phyloP scores from a whole-genome alignment of 345 rosid genomes.

The Brassica napus region Da-Ae NC_063437.1:20198001-20198500 shows the following conservation, averaged over 20 bases:
- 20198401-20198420: neutral
- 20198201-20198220: neutral
- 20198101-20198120: neutral
- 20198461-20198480: conserved; percentile 31
- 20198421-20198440: conserved; percentile 26
- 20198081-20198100: neutral
- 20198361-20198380: conserved; percentile 1
- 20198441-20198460: conserved; percentile 21
- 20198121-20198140: neutral
- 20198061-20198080: neutral
- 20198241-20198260: conserved; percentile 7
- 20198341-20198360: neutral
- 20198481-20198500: conserved; percentile 22
- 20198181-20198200: neutral
- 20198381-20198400: neutral
- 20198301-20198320: conserved; percentile 33
- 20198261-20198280: conserved; percentile 19
- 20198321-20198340: conserved; percentile 22
- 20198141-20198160: neutral
- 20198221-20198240: conserved; percentile 9
- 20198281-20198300: conserved; percentile 25
- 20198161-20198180: neutral
- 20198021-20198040: neutral
- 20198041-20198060: neutral
- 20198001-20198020: neutral